Conservation (phyloP, 805 yeast genomes). For the Cyberlindnera mrakii region DNA sequence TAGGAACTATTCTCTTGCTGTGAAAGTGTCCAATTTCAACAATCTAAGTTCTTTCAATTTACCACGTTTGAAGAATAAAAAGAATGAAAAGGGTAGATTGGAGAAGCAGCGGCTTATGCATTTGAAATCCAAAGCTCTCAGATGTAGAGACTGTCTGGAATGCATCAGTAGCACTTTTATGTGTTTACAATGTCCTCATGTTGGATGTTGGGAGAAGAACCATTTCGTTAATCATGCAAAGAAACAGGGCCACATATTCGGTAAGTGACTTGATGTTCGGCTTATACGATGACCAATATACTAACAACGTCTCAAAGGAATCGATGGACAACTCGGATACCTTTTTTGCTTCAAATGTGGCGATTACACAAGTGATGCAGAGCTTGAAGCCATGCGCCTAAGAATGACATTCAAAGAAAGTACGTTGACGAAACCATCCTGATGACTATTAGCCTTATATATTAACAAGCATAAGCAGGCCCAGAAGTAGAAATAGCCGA, state of each 20-base stretch:
- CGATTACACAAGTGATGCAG: constrained; percentile 59
- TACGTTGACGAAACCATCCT: neutral
- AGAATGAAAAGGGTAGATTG: constrained; percentile 16
- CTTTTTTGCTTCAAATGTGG: constrained; percentile 77
- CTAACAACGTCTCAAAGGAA: constrained; percentile 20
- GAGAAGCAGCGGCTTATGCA: constrained; percentile 33
- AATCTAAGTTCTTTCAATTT: constrained; percentile 1
- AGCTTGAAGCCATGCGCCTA: constrained; percentile 45
- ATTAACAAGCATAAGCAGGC: neutral
- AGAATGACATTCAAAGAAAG: constrained; percentile 1
- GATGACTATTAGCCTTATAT: neutral
- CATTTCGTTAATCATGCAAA: constrained; percentile 45
- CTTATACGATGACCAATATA: neutral
- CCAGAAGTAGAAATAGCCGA: neutral
- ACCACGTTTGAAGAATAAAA: constrained; percentile 7
- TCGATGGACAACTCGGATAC: constrained; percentile 62
- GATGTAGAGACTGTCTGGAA: constrained; percentile 45
- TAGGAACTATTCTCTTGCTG: constrained; percentile 22
- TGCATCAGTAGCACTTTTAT: constrained; percentile 38
- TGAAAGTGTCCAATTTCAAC: constrained; percentile 17
- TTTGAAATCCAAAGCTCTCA: constrained; percentile 38
- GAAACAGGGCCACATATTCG: constrained; percentile 46
- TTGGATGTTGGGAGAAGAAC: constrained; percentile 55
- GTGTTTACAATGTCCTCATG: constrained; percentile 74
- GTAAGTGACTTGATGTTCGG: constrained; percentile 19